These are phyloP conservation scores for Trichoderma sp. DNA, from an alignment of 2,329 filamentous ascomycete genomes.

Conservation along the genomic window DNA sequence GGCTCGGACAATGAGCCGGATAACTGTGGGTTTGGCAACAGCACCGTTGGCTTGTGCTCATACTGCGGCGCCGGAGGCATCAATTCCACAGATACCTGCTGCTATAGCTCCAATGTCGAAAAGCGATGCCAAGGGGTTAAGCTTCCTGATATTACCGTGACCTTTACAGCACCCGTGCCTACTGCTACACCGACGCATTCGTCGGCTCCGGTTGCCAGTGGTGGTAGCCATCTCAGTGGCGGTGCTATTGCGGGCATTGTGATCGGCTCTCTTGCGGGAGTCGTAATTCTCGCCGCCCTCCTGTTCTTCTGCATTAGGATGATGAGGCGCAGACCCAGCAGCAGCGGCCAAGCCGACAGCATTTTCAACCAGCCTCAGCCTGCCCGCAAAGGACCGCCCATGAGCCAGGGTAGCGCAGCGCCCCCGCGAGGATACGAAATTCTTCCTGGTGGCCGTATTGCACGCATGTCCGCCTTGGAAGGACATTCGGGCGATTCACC, in stretches of 20 bases:
- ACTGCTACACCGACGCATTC: conserved; percentile 40
- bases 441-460: conserved; percentile 84
- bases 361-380: conserved; percentile 91
- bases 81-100: conserved; percentile 95
- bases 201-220: conserved; percentile 10
- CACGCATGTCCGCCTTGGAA: conserved; percentile 93
- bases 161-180: conserved; percentile 55
- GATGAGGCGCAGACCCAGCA: conserved; percentile 58
- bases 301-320: conserved; percentile 66
- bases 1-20: conserved; percentile 79
- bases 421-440: conserved; percentile 67
- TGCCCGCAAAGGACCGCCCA: conserved; percentile 54
- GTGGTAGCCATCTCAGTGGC: conserved; percentile 63
- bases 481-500: conserved; percentile 68
- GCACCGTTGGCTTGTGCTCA: conserved; percentile 76
- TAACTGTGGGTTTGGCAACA: conserved; percentile 82
- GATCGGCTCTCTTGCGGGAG: conserved; percentile 74
- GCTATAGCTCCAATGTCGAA: conserved; percentile 78
- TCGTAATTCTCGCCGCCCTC: conserved; percentile 69
- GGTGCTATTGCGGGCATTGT: conserved; percentile 91
- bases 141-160: conserved; percentile 74
- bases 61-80: conserved; percentile 83
- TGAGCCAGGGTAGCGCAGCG: conserved; percentile 44
- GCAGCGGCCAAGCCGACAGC: conserved; percentile 63
- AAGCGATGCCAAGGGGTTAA: conserved; percentile 73